phyloP scores from a whole-genome alignment of 106 monocot genomes.

The Dendrobium officinale region DNA sequence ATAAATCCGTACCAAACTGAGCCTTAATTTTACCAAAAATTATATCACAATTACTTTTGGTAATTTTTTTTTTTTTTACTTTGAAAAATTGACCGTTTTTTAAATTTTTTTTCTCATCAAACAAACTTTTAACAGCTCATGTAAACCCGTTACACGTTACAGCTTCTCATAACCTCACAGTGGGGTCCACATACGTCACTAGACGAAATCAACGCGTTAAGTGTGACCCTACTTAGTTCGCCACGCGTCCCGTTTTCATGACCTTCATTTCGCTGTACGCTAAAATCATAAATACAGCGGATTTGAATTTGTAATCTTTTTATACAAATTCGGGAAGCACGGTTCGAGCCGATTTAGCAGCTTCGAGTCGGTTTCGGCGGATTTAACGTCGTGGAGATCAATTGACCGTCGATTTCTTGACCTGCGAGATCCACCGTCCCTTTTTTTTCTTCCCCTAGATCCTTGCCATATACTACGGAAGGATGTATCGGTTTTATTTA shows the following conservation, averaged over 20 bases:
- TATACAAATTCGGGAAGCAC: too few species aligned
- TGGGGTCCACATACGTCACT: not conserved
- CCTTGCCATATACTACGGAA: not conserved
- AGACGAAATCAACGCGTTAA: not conserved
- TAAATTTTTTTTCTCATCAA: too few species aligned
- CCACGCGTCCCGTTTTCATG: too few species aligned
- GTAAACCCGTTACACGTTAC: not conserved
- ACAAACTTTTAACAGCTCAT: too few species aligned
- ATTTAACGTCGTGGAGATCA: not conserved
- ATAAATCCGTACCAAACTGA: too few species aligned
- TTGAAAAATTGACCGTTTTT: too few species aligned
- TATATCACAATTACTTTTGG: too few species aligned
- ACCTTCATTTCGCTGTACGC: too few species aligned
- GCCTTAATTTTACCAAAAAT: too few species aligned
- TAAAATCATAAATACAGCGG: too few species aligned
- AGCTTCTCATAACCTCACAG: not conserved
- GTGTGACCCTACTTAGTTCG: not conserved
- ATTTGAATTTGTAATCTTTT: too few species aligned
- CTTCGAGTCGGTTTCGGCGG: not conserved
- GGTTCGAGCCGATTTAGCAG: not conserved
- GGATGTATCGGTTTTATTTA: conserved; percentile 1
- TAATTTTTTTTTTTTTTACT: too few species aligned
- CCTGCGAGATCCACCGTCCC: not conserved
- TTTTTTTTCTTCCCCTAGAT: not conserved
- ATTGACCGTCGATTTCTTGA: not conserved